Evolutionary conservation across 1,139 yeast genomes (phyloP), one percentile per base, ranked within the genome.

Genomic region (Wickerhamomyces sp.): DNA sequence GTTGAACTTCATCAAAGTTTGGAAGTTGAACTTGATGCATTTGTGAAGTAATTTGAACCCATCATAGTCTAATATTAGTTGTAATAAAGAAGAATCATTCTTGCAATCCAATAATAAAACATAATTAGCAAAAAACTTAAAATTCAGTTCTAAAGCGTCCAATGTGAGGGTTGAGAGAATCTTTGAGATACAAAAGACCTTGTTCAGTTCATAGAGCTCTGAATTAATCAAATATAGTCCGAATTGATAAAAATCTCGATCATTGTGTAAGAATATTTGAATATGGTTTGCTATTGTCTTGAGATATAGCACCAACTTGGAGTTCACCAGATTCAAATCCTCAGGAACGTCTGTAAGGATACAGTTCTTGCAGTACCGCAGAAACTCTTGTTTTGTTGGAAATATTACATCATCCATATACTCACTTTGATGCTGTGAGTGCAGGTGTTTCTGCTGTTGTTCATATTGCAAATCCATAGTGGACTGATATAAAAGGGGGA

Each of bases 101-200:
- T 72, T 69, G 34, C 77, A 76, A 48, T 77, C 79, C 42, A 74
- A 64, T 34, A 76, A 60, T 29, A 81, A 55, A 6, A 79, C 65
- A 53, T 77, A 78, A 10, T 81, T 78, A 14, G 78, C 68, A 10
- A 71, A 60, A 39, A 76, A 66, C 41, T 69, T 66, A 56, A 65
- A 60, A 45, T 69, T 69, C 41, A 65, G 62, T 14, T 68, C 69
- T 10, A 70, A 58, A 0, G 67, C 48, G 44, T 67, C 71, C 9
- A 67, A 61, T 36, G 62, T 62, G 43, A 75, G 48, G 37, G 75
- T 54, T 1, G 78, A 71, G n/a, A 73, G 56, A 60, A 72, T 59
- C 53, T 75, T 75, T 35, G 79, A 61, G 4, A 75, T 50, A 48
- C 79, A 74, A 54, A 75, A 75, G 31, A 62, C 63, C 41, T 59